These are phyloP conservation scores for Cordyceps tenuipes DNA, from an alignment of 2,329 filamentous ascomycete genomes.

Conservation along the genomic window DNA sequence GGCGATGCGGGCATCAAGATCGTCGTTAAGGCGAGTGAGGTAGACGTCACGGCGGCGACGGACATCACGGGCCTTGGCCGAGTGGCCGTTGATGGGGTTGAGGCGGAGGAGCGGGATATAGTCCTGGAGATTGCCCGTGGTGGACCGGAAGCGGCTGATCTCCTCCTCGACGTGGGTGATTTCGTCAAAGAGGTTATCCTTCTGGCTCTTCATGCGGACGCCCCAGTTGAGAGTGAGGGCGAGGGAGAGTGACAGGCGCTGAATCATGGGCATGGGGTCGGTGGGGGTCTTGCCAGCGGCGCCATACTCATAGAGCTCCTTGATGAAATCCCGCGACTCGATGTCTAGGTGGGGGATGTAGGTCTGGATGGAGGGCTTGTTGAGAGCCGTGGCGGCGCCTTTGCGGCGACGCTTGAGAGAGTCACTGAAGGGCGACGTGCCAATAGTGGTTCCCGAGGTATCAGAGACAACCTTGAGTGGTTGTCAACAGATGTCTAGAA, in stretches of 20 bases:
- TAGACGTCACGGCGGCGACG: slow-evolving; percentile 52
- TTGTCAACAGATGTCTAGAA: not conserved
- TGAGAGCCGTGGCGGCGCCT: slow-evolving; percentile 56
- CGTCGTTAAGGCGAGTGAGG: slow-evolving; percentile 46
- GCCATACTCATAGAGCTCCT: slow-evolving; percentile 51
- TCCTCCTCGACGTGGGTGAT: slow-evolving; percentile 56
- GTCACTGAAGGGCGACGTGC: slow-evolving; percentile 58
- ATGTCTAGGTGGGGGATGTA: slow-evolving; percentile 55
- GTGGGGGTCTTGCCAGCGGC: slow-evolving; percentile 44
- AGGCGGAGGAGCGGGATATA: slow-evolving; percentile 51
- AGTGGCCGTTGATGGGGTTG: slow-evolving; percentile 54
- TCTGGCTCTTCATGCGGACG: slow-evolving; percentile 46
- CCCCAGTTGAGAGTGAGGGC: slow-evolving; percentile 61
- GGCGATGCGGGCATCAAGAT: slow-evolving; percentile 51
- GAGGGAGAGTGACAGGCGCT: slow-evolving; percentile 53
- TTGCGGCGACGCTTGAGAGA: slow-evolving; percentile 56
- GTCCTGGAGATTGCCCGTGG: slow-evolving; percentile 53
- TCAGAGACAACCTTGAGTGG: slow-evolving; percentile 47
- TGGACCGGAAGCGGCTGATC: slow-evolving; percentile 50
- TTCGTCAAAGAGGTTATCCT: slow-evolving; percentile 53
- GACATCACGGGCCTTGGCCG: slow-evolving; percentile 50
- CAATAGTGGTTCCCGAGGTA: slow-evolving; percentile 59
- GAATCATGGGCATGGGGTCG: slow-evolving; percentile 61
- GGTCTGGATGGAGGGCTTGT: slow-evolving; percentile 54
- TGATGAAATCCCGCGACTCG: slow-evolving; percentile 54